Evolutionary conservation across 2,329 filamentous ascomycete genomes (phyloP).

Genomic region (Gliomastix tumulicola): DNA sequence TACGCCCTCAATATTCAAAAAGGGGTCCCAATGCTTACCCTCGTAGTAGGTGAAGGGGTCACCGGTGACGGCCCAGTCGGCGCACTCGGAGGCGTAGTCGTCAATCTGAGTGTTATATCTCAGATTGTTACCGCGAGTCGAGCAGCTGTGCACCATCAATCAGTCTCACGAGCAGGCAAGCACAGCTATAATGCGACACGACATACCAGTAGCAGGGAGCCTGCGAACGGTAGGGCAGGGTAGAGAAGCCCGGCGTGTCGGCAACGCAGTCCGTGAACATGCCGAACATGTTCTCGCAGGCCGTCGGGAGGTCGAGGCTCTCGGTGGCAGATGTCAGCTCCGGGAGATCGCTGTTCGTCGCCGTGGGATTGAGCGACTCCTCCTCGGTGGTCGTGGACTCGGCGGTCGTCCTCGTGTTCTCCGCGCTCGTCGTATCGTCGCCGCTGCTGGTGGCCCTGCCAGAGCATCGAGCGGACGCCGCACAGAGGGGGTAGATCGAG

Average conservation of each 20-base stretch:
- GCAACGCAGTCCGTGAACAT: conserved; percentile 16
- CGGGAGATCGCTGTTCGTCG: too few species aligned
- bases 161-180: neutral
- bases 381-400: neutral
- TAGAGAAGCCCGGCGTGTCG: conserved; percentile 14
- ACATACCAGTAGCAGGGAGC: conserved; percentile 24
- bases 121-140: conserved; percentile 7
- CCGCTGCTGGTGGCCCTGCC: neutral
- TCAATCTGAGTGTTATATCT: conserved; percentile 22
- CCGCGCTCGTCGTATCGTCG: neutral
- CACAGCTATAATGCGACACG: neutral
- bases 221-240: conserved; percentile 15
- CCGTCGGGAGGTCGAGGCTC: too few species aligned
- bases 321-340: too few species aligned
- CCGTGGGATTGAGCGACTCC: too few species aligned
- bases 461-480: too few species aligned
- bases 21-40: conserved; percentile 12
- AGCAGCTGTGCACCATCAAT: conserved; percentile 12
- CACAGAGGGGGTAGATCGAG: neutral
- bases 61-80: conserved; percentile 17
- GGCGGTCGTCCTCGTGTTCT: too few species aligned
- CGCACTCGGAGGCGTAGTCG: conserved; percentile 18
- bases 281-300: conserved; percentile 16
- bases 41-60: conserved; percentile 14
- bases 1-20: too few species aligned